Evolutionary conservation across 164 flowering plant species (phyloP), one percentile per base, ranked within the genome.

Genomic region (Umbellularia californica): DNA sequence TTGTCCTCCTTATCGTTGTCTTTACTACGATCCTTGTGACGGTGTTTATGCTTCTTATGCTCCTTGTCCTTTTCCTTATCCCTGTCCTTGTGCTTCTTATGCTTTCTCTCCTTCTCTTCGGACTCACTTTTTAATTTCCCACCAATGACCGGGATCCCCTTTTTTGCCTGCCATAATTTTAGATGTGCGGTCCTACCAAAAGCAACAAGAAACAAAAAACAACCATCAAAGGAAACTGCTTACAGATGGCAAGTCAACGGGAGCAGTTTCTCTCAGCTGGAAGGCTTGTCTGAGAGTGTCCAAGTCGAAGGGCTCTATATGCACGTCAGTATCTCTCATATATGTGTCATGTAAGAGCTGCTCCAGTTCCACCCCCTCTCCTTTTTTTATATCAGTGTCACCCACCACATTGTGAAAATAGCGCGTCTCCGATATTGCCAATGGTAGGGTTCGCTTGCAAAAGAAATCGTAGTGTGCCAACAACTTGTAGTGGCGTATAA

Each of bases 391-490:
- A 74, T 89, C 92, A n/a, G 92, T 88, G 78, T 91, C 96, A 52
- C 98, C 98, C n/a, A 90, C 95, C 73, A 93, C 90, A 84, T 87
- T 86, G 81, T 88, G 92, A 77, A 93, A 93, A 83, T 93, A 93
- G 74, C 87, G 91, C 60, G 95, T 88, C 52, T 93, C 96, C 22
- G 93, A 81, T 71, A 93, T 88, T 62, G 91, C 87, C 74, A 84
- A 64, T 68, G 92, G 98, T 76, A 91, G 89, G 35, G 94, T 67
- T 72, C 85, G 81, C 85, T 90, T 91, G 93, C 95, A 93, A 80
- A 93, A 93, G 76, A 86, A 91, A 0, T 93, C 90, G 78, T 88
- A 90, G 77, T 91, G 98, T 1, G 85, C 78, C 85, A 77, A 74
- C 84, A 93, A 81, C 78, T 90, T 91, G 86, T 78, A 93, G 72